phyloP scores from a whole-genome alignment of 495 filamentous ascomycete species.

The Penicillium manginii region DNA sequence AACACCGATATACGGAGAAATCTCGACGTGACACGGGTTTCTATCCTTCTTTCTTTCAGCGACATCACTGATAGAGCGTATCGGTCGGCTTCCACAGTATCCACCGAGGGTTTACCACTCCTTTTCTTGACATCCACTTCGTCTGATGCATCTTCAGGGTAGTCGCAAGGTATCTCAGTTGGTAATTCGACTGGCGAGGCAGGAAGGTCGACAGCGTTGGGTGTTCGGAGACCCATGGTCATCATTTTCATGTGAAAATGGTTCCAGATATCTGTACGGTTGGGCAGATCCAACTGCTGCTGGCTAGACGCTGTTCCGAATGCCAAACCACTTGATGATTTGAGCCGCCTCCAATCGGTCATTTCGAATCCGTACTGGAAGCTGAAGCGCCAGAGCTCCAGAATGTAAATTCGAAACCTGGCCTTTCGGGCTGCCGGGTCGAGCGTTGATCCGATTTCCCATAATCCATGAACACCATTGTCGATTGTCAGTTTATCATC shows the following conservation, averaged over 20 bases:
- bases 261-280: background rate
- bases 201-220: background rate
- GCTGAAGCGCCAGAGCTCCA: constrained; percentile 17
- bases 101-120: background rate
- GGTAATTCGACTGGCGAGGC: background rate
- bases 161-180: background rate
- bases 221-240: background rate
- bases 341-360: too few relatives aligned
- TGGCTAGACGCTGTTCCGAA: background rate
- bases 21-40: background rate
- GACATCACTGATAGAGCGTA: background rate
- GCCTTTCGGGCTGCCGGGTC: too few relatives aligned
- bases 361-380: too few relatives aligned
- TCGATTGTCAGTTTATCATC: constrained; percentile 7
- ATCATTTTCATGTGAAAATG: background rate
- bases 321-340: background rate
- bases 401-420: background rate
- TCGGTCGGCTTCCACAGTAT: background rate
- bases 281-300: background rate
- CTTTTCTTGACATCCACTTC: background rate
- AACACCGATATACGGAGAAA: background rate
- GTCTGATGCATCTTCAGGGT: background rate
- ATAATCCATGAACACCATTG: background rate
- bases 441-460: background rate
- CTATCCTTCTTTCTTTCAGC: background rate